Evolutionary conservation across 352 stramenopile genomes (phyloP).

Genomic region (Elongisporangium anandrum): DNA sequence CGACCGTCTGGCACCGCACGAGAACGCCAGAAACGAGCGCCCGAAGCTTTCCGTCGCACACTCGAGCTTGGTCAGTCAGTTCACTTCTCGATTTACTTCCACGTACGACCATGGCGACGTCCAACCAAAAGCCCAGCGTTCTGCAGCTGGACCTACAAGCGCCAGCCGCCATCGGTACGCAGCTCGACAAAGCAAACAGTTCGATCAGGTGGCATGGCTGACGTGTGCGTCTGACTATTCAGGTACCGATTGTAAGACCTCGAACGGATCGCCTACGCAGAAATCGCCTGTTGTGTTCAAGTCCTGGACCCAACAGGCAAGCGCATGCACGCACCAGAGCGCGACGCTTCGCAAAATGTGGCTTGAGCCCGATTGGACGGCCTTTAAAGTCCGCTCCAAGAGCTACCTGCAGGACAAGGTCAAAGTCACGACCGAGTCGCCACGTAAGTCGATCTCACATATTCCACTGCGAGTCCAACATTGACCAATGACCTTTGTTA

Average conservation of each 20-base stretch:
- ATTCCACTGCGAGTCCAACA: not conserved
- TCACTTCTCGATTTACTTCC: not conserved
- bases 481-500: not conserved
- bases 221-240: not conserved
- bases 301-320: conserved; percentile 43
- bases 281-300: conserved; percentile 29
- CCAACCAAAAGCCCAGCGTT: not conserved
- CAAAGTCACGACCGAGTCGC: conserved; percentile 53
- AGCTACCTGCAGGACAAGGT: conserved; percentile 61
- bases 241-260: conserved; percentile 10
- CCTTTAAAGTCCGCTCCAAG: conserved; percentile 72
- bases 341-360: conserved; percentile 62
- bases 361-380: conserved; percentile 50
- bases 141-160: not conserved
- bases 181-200: no score
- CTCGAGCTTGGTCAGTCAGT: not conserved
- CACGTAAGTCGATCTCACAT: conserved; percentile 30
- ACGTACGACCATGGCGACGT: not conserved
- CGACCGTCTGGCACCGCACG: not conserved
- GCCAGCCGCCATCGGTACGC: not conserved
- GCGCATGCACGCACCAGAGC: conserved; percentile 36
- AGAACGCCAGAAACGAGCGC: not conserved
- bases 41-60: not conserved
- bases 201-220: no score
- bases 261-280: conserved; percentile 13